A percentile compares a stretch with the other conserved stretches of the same genome.
These are phyloP conservation scores for Fusarium sambucinum DNA, from an alignment of 2,329 filamentous ascomycete genomes.

Conservation along the genomic window DNA sequence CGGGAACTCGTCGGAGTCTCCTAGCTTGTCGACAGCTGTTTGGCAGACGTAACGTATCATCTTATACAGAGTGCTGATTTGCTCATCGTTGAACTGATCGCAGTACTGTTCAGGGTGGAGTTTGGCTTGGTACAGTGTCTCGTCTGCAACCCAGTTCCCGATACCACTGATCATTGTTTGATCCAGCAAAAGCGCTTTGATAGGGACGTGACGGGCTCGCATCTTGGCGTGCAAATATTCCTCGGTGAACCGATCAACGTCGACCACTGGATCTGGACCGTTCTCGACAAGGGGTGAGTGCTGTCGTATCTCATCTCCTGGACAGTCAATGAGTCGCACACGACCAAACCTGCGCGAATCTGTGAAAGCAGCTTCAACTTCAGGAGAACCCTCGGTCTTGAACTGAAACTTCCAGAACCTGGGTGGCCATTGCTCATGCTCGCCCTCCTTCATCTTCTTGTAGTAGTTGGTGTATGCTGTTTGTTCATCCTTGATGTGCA, in stretches of 20 bases:
- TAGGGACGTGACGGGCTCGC: conserved; percentile 80
- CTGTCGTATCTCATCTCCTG: conserved; percentile 79
- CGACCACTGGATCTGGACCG: conserved; percentile 90
- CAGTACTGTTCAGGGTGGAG: conserved; percentile 95
- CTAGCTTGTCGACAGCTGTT: conserved; percentile 81
- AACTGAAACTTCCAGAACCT: conserved; percentile 90
- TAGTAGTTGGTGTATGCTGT: conserved; percentile 87
- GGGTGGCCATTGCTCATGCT: conserved; percentile 81
- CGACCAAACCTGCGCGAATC: conserved; percentile 84
- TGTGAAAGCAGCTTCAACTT: conserved; percentile 79
- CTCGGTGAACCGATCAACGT: conserved; percentile 80
- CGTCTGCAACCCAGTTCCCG: conserved; percentile 97
- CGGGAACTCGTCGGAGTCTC: conserved; percentile 86
- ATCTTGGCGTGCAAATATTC: conserved; percentile 80
- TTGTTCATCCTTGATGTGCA: conserved; percentile 84
- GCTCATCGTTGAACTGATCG: conserved; percentile 78
- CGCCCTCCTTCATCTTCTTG: conserved; percentile 72
- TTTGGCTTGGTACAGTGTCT: conserved; percentile 88
- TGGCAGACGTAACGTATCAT: conserved; percentile 83
- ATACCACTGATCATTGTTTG: conserved; percentile 91
- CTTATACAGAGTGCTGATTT: conserved; percentile 78
- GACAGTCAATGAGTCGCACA: conserved; percentile 84
- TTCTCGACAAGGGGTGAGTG: conserved; percentile 87
- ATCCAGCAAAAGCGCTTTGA: conserved; percentile 90
- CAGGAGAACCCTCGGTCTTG: conserved; percentile 67